phyloP scores from a whole-genome alignment of 1,139 yeast genomes.

The Saccharomyces hybrid region DNA sequence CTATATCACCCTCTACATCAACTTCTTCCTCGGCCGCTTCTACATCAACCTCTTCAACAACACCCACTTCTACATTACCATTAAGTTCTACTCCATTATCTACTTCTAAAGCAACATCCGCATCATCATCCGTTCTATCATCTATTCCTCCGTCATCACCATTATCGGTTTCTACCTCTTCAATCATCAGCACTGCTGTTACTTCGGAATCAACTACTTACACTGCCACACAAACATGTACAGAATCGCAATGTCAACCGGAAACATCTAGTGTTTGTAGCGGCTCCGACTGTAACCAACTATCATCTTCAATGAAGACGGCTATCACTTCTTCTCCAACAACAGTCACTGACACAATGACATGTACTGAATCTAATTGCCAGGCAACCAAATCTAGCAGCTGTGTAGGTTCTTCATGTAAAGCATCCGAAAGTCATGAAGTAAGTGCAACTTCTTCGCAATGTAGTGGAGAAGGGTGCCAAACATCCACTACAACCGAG shows the following conservation, averaged over 20 bases:
- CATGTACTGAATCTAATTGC: constrained; percentile 7
- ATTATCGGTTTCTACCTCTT: background rate
- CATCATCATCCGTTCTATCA: background rate
- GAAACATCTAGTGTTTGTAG: background rate
- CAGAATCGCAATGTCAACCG: background rate
- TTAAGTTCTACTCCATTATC: background rate
- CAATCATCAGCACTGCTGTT: background rate
- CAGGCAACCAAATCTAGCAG: background rate
- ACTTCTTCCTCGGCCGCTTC: constrained; percentile 2
- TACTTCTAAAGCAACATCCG: background rate
- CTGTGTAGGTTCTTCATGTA: background rate
- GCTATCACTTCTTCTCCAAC: constrained; percentile 1
- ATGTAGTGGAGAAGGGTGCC: background rate
- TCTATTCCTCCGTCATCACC: background rate
- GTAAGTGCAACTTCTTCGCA: background rate
- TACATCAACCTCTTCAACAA: background rate
- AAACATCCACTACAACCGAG: background rate
- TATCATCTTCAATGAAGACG: background rate
- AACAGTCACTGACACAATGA: constrained; percentile 1
- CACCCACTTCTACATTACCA: background rate
- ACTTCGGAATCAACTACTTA: background rate
- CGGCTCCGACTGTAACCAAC: background rate
- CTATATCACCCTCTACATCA: constrained; percentile 1
- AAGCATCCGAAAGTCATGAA: background rate
- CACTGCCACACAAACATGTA: background rate